Conservation (phyloP, 371 early-diverging fungal species). For the Mortierella sp. region DNA sequence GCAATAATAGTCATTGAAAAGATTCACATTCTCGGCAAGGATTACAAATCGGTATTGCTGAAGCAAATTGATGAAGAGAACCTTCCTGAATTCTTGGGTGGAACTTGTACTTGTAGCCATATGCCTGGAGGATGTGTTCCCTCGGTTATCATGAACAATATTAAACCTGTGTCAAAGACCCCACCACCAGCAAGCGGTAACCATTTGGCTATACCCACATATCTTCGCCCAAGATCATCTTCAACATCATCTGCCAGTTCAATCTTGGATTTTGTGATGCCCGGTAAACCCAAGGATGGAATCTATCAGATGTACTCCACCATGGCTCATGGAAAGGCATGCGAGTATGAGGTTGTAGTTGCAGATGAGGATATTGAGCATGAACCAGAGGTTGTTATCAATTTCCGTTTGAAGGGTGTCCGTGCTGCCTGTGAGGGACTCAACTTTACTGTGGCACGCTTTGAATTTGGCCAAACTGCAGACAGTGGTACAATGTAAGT, state of each 20-base stretch:
- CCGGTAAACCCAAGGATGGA: conserved; percentile 48
- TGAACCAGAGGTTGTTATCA: conserved; percentile 48
- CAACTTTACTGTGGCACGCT: conserved; percentile 50
- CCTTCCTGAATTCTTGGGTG: conserved; percentile 84
- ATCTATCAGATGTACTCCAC: conserved; percentile 51
- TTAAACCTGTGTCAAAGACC: conserved; percentile 45
- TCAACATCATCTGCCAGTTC: conserved; percentile 49
- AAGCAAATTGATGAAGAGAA: conserved; percentile 82
- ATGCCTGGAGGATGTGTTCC: conserved; percentile 83
- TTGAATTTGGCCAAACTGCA: conserved; percentile 49
- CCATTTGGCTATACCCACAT: conserved; percentile 44
- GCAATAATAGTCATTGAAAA: conserved; percentile 74
- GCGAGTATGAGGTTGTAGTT: conserved; percentile 54
- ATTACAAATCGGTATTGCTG: conserved; percentile 73
- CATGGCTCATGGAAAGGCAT: conserved; percentile 41
- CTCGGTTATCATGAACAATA: conserved; percentile 59
- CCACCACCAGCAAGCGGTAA: conserved; percentile 17
- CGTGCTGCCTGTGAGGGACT: conserved; percentile 50
- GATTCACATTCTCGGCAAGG: conserved; percentile 81
- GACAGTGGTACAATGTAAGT: conserved; percentile 51
- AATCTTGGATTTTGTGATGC: conserved; percentile 52
- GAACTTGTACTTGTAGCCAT: conserved; percentile 82
- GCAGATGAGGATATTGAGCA: conserved; percentile 49
- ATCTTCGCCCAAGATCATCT: conserved; percentile 51
- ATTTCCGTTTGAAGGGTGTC: conserved; percentile 47